Conservation (phyloP, 192 early-diverging fungal species). For the Coemansia sp. region DNA sequence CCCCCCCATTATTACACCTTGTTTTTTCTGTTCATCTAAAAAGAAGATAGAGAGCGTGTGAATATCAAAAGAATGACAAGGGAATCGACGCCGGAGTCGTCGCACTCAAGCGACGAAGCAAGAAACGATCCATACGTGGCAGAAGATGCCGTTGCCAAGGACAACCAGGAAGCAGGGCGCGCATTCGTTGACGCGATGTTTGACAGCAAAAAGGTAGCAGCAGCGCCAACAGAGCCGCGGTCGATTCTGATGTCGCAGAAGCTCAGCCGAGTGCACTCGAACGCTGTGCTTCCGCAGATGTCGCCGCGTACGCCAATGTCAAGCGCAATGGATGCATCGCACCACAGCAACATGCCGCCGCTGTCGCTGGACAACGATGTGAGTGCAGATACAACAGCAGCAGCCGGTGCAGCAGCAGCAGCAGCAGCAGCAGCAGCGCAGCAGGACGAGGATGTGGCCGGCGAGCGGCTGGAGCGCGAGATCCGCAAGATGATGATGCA, state of each 20-base stretch:
- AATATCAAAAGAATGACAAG: not conserved
- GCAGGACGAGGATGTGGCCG: constrained; percentile 29
- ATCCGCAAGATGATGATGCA: constrained; percentile 47
- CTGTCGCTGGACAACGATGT: constrained; percentile 18
- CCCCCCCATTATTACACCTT: too few species aligned
- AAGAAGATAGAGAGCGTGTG: too few species aligned
- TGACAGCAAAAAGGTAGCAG: not conserved
- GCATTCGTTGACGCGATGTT: constrained; percentile 44
- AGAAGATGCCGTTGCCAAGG: constrained; percentile 28
- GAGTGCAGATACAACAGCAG: not conserved
- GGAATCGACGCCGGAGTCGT: not conserved
- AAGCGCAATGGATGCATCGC: not conserved
- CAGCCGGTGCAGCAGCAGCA: not conserved
- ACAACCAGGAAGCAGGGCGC: constrained; percentile 39
- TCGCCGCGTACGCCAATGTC: constrained; percentile 27
- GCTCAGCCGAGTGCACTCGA: constrained; percentile 41
- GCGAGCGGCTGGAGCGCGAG: constrained; percentile 38
- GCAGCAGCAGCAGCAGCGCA: not conserved
- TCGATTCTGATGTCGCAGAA: constrained; percentile 53
- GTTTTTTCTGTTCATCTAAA: too few species aligned
- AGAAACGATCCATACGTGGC: constrained; percentile 24
- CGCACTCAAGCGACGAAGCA: constrained; percentile 1
- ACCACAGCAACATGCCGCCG: constrained; percentile 19
- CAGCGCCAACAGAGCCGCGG: constrained; percentile 11
- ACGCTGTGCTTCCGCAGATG: constrained; percentile 44